Conservation (phyloP, 2,329 filamentous ascomycete genomes). For the Pseudogymnoascus verrucosus region DNA sequence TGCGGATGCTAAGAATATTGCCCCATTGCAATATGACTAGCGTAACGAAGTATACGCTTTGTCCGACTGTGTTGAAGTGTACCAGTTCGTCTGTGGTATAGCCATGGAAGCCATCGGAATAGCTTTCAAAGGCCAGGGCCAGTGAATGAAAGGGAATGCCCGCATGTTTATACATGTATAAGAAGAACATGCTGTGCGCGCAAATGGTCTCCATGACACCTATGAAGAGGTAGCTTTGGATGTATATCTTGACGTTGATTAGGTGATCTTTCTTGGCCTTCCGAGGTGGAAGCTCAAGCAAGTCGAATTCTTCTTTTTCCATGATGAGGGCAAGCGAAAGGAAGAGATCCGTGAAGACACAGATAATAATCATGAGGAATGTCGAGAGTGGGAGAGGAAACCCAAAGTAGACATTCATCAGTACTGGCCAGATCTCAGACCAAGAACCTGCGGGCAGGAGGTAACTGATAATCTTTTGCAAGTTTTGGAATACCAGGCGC, state of each 20-base stretch:
- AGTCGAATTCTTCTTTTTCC: constrained; percentile 47
- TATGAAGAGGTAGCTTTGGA: constrained; percentile 44
- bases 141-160: constrained; percentile 40
- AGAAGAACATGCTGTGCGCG: constrained; percentile 46
- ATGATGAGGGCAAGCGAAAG: constrained; percentile 43
- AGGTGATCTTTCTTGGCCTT: constrained; percentile 41
- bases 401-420: constrained; percentile 49
- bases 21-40: constrained; percentile 47
- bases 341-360: constrained; percentile 48
- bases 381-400: constrained; percentile 42
- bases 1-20: constrained; percentile 42
- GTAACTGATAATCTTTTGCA: constrained; percentile 61
- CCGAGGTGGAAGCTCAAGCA: constrained; percentile 42
- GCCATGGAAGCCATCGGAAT: constrained; percentile 40
- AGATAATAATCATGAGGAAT: constrained; percentile 52
- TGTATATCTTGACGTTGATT: constrained; percentile 44
- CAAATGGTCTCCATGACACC: constrained; percentile 43
- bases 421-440: constrained; percentile 50
- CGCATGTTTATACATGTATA: constrained; percentile 42
- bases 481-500: constrained; percentile 69
- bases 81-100: constrained; percentile 38
- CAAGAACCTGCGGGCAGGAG: constrained; percentile 45
- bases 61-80: constrained; percentile 41
- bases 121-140: constrained; percentile 43
- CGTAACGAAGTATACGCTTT: constrained; percentile 47